These are phyloP conservation scores for Podila epicladia DNA, from an alignment of 192 early-diverging fungal genomes.

Conservation along the genomic window DNA sequence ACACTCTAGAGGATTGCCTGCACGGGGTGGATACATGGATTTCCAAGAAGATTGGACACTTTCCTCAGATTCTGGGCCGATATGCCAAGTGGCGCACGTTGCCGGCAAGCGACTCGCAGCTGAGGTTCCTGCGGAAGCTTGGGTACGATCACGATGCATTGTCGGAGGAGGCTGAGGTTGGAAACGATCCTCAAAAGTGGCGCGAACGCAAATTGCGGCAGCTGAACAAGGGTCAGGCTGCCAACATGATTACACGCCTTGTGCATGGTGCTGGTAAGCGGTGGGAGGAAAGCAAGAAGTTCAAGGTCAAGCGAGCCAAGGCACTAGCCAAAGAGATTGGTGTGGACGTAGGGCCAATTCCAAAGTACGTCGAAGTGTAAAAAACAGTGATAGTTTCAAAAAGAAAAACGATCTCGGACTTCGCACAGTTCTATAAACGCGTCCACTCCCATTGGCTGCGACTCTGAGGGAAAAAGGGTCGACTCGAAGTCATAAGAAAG, in stretches of 20 bases:
- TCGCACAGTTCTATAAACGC: too few relatives aligned
- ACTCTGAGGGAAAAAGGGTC: too few relatives aligned
- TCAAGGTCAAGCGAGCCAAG: conserved; percentile 28
- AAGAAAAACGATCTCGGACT: too few relatives aligned
- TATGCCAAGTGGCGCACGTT: conserved; percentile 63
- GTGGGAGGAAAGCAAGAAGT: conserved; percentile 53
- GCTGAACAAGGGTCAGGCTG: conserved; percentile 73
- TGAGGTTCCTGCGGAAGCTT: conserved; percentile 50
- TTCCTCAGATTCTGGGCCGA: conserved; percentile 40
- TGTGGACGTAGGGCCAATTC: conserved; percentile 40
- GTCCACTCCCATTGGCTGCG: too few relatives aligned
- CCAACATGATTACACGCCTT: conserved; percentile 72
- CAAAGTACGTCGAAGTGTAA: conserved; percentile 11
- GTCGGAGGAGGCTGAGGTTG: conserved; percentile 2
- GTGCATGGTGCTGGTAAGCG: conserved; percentile 60
- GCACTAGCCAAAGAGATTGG: conserved; percentile 36
- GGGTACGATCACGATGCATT: conserved; percentile 49
- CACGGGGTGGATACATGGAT: conserved; percentile 74
- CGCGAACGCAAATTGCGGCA: neutral
- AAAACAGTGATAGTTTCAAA: neutral
- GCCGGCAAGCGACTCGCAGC: conserved; percentile 64
- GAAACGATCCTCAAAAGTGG: neutral
- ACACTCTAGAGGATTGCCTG: conserved; percentile 63
- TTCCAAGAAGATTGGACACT: conserved; percentile 18
- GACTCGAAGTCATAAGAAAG: too few relatives aligned